Base-by-base conservation (phyloP, 352 stramenopile genomes). In the Phytopythium oedochilum region DNA sequence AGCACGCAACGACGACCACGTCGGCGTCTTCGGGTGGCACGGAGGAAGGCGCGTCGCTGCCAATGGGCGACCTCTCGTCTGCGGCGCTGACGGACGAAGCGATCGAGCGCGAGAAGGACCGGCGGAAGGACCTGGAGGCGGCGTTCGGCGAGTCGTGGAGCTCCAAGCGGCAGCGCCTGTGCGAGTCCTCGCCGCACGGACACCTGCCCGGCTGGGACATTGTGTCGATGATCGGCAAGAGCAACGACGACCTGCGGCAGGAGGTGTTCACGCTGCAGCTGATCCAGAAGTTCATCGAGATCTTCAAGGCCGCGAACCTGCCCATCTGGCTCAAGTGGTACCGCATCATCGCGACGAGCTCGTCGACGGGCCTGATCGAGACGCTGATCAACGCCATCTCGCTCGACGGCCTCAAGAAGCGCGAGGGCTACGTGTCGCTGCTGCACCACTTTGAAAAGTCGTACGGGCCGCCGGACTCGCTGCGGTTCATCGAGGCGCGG, bases 181-280 rank as follows among this genome's bases (percentile, higher is more conserved):
- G 83, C 26, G 80, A 83, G 22, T 75, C 73, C 6, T 98, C 91
- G 42, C 83, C 87, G 28, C 90, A 96, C 45, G 95, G 90, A 20
- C 81, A 92, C 17, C 61, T 90, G 20, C 76, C 89, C 9, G 93
- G 89, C 10, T 99, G 92, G 92, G 91, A 98, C 60, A 92, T 98
- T 43, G 79, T 96, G 22, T 96, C 89, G 20, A 96, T 99, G 68
- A 99, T 99, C 67, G 94, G 98, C 31, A 99, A 99, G 68, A 98
- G 92, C 32, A 98, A 99, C 64, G 97, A 99, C 70, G 97, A 99
- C 65, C 71, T 99, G 55, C 83, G 97, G 8, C 97, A 99, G 72
- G 97, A 99, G 70, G 94, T 98, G n/a, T 99, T 99, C 72, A 96
- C 97, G 15, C 86, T 99, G 60, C 96, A 99, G 68, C 72, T 99